phyloP scores from a whole-genome alignment of 352 stramenopile species.

The Pythium dissimile region DNA sequence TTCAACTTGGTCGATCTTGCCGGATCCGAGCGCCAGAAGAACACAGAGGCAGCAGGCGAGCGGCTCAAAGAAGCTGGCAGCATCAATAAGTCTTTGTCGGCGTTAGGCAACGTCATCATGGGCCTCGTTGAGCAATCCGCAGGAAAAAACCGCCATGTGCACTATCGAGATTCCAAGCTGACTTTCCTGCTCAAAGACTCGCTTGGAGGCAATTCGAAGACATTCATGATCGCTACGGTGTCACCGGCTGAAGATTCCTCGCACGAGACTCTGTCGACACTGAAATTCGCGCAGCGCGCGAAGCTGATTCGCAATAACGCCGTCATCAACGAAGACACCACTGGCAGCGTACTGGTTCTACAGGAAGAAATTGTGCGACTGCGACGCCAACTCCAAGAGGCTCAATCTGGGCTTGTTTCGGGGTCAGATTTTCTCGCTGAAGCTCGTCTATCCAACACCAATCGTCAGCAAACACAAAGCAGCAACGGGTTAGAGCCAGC shows the following conservation, averaged over 20 bases:
- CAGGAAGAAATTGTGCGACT: constrained; percentile 75
- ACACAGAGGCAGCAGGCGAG: constrained; percentile 93
- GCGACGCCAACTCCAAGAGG: constrained; percentile 54
- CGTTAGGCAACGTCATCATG: constrained; percentile 95
- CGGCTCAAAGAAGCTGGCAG: constrained; percentile 95
- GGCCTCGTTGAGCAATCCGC: constrained; percentile 77
- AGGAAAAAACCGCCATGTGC: constrained; percentile 77
- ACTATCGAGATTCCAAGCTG: constrained; percentile 85
- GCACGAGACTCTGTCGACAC: constrained; percentile 78
- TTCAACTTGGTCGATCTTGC: constrained; percentile 99
- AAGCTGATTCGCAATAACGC: constrained; percentile 87
- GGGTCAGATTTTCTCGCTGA: constrained; percentile 1
- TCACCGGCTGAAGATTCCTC: constrained; percentile 83
- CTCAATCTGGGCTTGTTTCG: constrained; percentile 20
- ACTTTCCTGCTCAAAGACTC: constrained; percentile 86
- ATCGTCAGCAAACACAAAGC: not conserved
- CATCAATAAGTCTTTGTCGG: constrained; percentile 97
- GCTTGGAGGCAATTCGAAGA: constrained; percentile 83
- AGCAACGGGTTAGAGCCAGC: not conserved
- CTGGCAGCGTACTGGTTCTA: constrained; percentile 51
- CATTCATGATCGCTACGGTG: constrained; percentile 83
- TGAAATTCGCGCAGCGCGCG: constrained; percentile 82
- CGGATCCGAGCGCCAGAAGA: constrained; percentile 95
- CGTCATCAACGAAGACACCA: constrained; percentile 80
- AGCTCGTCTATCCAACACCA: not conserved